Base-by-base conservation (phyloP, 345 rosid species). In the Rhizophora apiculata region DNA sequence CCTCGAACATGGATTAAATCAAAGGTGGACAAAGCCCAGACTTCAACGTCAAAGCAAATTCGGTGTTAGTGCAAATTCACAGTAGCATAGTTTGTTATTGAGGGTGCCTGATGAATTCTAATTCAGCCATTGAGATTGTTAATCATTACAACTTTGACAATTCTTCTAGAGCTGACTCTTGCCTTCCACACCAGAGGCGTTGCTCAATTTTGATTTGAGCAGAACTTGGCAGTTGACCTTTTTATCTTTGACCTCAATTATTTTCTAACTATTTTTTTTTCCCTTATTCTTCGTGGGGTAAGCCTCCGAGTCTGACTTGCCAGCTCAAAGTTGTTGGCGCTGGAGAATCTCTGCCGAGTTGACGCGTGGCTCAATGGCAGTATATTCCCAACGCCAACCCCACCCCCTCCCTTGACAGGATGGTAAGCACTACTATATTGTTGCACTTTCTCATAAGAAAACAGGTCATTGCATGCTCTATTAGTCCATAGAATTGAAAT, bases 241-340 rank as follows among this genome's bases (percentile, higher is more conserved):
- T 22, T 51, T 2, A 6, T 22, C 18, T 22, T 22, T 55, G 30
- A 24, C 59, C 27, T 22, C 59, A 26, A 2, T 55, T 22, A n/a
- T 22, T 55, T 55, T 55, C 15, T 5, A 2, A 2, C 0, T 9
- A n/a, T 54, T 55, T 54, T 2, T 2, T 55, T 22, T 9, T 8
- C 59, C 11, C 59, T 9, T 26, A 22, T 10, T 22, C 27, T 22
- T 8, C 16, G 4, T 2, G 13, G 53, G 2, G 13, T 8, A 8
- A 63, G 68, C 62, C 72, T 64, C 61, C 60, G 68, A 19, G 16
- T 65, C 34, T 53, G 73, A 72, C 72, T 63, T 48, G 46, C 29
- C n/a, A 53, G 60, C 68, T 20, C 62, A 36, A 7, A 16, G 8
- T 32, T 36, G n/a, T 29, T 56, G 26, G 4, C 51, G 73, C 19